Conservation (phyloP, 139 green algal species). For the Haematococcus lacustris region DNA sequence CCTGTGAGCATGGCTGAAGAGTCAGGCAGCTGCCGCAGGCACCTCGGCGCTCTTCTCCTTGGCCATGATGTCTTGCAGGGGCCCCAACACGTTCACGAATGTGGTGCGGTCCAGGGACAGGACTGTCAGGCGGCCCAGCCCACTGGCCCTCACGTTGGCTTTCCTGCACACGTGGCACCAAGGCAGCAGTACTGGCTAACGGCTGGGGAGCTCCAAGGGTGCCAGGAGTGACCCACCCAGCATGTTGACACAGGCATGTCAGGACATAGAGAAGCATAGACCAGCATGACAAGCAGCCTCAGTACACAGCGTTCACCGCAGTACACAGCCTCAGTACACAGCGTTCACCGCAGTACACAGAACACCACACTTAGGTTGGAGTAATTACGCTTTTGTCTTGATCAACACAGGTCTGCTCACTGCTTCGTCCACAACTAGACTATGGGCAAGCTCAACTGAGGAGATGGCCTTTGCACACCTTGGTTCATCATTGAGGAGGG, state of each 20-base stretch:
- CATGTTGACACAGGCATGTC: too few species aligned
- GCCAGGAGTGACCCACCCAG: too few species aligned
- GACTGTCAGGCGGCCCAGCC: conserved; percentile 55
- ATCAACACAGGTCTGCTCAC: neutral
- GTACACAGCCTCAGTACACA: too few species aligned
- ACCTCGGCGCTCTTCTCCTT: conserved; percentile 46
- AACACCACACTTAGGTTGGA: too few species aligned
- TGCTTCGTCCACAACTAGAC: neutral
- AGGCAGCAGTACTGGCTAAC: neutral
- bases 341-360: too few species aligned
- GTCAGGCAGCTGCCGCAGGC: neutral
- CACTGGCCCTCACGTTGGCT: conserved; percentile 50
- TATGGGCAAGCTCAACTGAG: too few species aligned
- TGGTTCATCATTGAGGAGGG: conserved; percentile 71
- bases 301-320: too few species aligned
- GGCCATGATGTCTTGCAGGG: conserved; percentile 66
- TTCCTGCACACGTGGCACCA: conserved; percentile 11
- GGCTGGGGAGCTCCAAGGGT: too few species aligned
- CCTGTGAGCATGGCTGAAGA: neutral
- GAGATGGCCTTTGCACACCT: conserved; percentile 24
- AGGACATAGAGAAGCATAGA: too few species aligned
- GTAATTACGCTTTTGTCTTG: too few species aligned
- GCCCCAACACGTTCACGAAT: conserved; percentile 78
- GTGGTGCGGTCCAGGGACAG: conserved; percentile 64
- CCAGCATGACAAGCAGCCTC: too few species aligned